Evolutionary conservation across 305 asterid species (phyloP).

Genomic region (Fraxinus sp.): DNA sequence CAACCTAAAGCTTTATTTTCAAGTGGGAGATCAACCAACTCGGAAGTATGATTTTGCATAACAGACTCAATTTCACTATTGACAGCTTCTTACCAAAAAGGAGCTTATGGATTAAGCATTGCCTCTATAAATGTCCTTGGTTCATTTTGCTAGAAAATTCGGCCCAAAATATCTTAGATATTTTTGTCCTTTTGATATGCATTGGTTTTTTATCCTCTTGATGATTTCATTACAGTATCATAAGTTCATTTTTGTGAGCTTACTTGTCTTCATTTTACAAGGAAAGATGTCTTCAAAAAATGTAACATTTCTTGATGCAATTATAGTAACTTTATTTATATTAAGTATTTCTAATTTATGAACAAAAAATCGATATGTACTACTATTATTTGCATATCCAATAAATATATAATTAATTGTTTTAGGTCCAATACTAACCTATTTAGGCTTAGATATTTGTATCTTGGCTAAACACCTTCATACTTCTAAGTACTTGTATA

Average conservation of each 20-base stretch:
- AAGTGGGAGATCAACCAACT: neutral
- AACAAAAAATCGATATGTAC: neutral
- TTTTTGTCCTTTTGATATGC: no score
- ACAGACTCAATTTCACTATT: neutral
- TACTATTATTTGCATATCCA: neutral
- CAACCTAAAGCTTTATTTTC: neutral
- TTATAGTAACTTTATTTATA: no score
- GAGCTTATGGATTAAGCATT: neutral
- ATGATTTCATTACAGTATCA: neutral
- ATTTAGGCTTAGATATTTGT: no score
- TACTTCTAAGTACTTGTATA: neutral
- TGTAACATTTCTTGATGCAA: neutral
- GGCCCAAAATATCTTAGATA: neutral
- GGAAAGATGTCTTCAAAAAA: neutral
- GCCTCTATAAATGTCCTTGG: neutral
- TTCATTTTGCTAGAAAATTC: neutral
- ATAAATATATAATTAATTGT: neutral
- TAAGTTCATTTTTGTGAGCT: neutral
- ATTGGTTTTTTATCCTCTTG: neutral
- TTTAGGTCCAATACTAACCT: neutral
- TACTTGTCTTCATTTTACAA: neutral
- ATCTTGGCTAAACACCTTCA: neutral
- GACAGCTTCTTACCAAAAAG: neutral
- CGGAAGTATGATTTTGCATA: neutral
- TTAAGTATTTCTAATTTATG: neutral